Evolutionary conservation across 805 yeast species (phyloP).

Genomic region (Blastobotrys parvus): DNA sequence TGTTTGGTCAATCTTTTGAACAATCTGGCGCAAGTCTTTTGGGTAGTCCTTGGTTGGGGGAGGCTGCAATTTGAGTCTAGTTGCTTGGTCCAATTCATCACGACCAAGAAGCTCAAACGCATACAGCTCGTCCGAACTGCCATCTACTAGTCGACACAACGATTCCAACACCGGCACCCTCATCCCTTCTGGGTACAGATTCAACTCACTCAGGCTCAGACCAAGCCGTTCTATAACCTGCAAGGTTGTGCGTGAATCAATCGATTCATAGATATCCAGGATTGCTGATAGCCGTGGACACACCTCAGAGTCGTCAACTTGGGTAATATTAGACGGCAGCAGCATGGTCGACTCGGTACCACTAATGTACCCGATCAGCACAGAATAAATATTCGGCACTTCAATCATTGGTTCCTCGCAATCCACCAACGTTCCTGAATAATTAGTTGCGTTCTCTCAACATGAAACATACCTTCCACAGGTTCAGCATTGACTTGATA

Average conservation of each 20-base stretch:
- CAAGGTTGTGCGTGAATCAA: slow-evolving; percentile 1
- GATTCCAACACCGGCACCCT: slow-evolving; percentile 52
- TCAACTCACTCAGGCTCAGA: slow-evolving; percentile 41
- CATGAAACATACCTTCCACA: no score
- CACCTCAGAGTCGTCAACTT: slow-evolving; percentile 6
- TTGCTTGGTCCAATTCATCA: neutral
- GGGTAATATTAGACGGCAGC: slow-evolving; percentile 9
- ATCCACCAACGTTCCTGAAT: no score
- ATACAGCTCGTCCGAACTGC: no score
- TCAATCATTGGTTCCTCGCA: slow-evolving; percentile 39
- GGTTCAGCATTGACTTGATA: no score
- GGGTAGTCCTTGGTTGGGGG: neutral
- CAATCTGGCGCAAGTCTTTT: slow-evolving; percentile 35
- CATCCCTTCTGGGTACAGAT: slow-evolving; percentile 68
- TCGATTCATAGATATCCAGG: slow-evolving; percentile 9
- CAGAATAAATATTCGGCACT: slow-evolving; percentile 55
- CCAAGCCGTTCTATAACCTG: neutral
- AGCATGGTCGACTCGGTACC: slow-evolving; percentile 22
- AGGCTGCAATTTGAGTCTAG: neutral
- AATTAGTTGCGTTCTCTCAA: no score
- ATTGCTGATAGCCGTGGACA: slow-evolving; percentile 8
- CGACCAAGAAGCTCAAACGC: neutral
- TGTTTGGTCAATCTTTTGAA: slow-evolving; percentile 33
- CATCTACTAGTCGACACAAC: neutral
- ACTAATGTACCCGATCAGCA: slow-evolving; percentile 44